A percentile compares a stretch with the other conserved stretches of the same genome.
phyloP scores from a whole-genome alignment of 106 monocot species.

The Dendrobium huoshanense region DNA sequence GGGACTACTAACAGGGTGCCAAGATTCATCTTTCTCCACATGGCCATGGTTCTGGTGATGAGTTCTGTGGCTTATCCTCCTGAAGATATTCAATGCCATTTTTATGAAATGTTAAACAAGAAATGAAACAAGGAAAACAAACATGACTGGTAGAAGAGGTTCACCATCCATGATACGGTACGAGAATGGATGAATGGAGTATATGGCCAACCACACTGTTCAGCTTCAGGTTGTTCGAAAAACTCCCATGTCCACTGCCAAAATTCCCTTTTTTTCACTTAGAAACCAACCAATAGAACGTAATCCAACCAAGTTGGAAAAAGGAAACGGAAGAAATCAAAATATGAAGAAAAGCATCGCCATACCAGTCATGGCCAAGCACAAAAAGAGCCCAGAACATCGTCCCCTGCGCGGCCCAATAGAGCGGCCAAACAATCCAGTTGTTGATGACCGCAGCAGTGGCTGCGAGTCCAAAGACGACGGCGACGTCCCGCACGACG shows the following conservation, averaged over 20 bases:
- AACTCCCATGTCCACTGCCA: conserved; percentile 89
- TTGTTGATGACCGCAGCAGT: conserved; percentile 55
- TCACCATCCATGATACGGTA: conserved; percentile 96
- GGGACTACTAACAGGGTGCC: conserved; percentile 77
- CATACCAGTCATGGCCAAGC: conserved; percentile 92
- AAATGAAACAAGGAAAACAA: neutral
- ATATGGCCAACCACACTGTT: conserved; percentile 87
- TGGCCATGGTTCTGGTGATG: conserved; percentile 98
- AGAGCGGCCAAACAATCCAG: conserved; percentile 85
- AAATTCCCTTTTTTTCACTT: conserved; percentile 3
- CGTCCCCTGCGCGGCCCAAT: conserved; percentile 95
- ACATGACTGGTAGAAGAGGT: neutral
- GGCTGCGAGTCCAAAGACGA: conserved; percentile 61
- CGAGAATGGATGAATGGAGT: conserved; percentile 84
- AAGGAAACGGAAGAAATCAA: neutral
- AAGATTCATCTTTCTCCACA: conserved; percentile 95
- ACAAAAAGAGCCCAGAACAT: conserved; percentile 99
- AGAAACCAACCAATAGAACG: neutral
- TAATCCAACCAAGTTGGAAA: neutral
- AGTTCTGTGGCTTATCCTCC: conserved; percentile 96
- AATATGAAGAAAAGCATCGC: neutral
- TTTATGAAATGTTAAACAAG: neutral
- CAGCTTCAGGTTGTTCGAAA: conserved; percentile 57
- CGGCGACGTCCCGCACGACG: conserved; percentile 60
- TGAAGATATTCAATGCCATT: conserved; percentile 18